Base-by-base conservation (phyloP, 148 eudicot genomes). In the Amaranthus cruentus region DNA sequence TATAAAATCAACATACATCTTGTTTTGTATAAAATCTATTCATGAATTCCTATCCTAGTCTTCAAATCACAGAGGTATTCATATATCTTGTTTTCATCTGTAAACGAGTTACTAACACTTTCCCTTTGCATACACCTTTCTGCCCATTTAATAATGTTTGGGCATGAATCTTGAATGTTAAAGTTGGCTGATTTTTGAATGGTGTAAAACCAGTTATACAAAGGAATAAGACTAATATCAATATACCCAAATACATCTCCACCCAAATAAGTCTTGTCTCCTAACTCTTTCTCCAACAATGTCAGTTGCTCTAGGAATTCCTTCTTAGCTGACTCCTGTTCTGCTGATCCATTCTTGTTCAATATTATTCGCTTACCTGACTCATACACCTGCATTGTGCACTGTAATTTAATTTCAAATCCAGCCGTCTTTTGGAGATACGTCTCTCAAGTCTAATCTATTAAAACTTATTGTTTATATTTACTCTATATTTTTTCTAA, bases 251-350 rank as follows among this genome's bases (percentile, higher is more conserved):
- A 73, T 7, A 7, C 28, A 6, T 77, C 83, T 0, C 83, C 86
- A 42, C 86, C 84, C 42, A 83, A 83, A 75, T 65, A 83, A 18
- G 78, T 70, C 53, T 77, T 78, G 18, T 75, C 82, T 6, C 86
- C 78, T 1, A 84, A 66, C 58, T 75, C 62, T 28, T 60, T 75
- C 68, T 81, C 84, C n/a, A 80, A 6, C 38, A 71, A 2, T 49
- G 80, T 80, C 9, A 68, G 59, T 38, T 6, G n/a, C 21, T 67
- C 77, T 8, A 81, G 5, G 28, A 66, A 66, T 7, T 66, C 70
- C 13, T 66, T 66, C 55, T 48, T 66, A 3, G 38, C 52, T 6
- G 59, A 72, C 57, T 81, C 82, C 13, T 71, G 75, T 6, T 60
- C 81, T 62, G 81, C 81, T 9, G 73, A 1, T 28, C 84, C 52